Evolutionary conservation across 164 flowering plant species (phyloP).

Genomic region (Kingdonia uniflora): DNA sequence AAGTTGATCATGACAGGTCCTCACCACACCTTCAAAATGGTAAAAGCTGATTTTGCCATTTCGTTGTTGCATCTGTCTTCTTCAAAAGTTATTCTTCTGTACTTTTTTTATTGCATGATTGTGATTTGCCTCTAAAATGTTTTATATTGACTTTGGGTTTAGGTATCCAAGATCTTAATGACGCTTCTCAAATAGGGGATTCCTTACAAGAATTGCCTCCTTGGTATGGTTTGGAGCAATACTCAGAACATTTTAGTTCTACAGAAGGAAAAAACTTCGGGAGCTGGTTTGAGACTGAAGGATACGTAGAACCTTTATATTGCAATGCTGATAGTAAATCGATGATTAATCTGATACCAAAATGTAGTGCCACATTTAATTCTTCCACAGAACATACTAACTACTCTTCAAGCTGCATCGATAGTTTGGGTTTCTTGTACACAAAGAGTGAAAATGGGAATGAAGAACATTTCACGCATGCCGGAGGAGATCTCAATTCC

Average conservation of each 20-base stretch:
- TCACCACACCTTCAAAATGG: constrained; percentile 19
- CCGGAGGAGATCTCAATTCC: constrained; percentile 11
- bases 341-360: constrained; percentile 9
- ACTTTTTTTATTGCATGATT: not conserved
- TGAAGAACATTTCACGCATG: constrained; percentile 6
- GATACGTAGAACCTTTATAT: not conserved
- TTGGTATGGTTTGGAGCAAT: constrained; percentile 8
- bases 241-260: constrained; percentile 6
- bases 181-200: constrained; percentile 6
- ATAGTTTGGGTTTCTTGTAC: constrained; percentile 6
- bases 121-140: not conserved
- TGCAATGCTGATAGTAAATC: constrained; percentile 9
- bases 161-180: constrained; percentile 12
- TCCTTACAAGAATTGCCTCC: constrained; percentile 3
- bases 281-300: constrained; percentile 2
- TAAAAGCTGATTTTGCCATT: constrained; percentile 12
- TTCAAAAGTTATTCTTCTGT: not conserved
- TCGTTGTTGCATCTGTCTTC: not conserved
- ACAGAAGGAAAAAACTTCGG: constrained; percentile 6
- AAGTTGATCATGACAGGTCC: constrained; percentile 12
- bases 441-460: constrained; percentile 9
- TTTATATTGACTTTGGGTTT: constrained; percentile 4
- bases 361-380: constrained; percentile 15
- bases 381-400: constrained; percentile 18
- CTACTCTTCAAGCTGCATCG: constrained; percentile 11